Conservation (phyloP, 1,139 yeast genomes). For the Yamadazyma triangularis region DNA sequence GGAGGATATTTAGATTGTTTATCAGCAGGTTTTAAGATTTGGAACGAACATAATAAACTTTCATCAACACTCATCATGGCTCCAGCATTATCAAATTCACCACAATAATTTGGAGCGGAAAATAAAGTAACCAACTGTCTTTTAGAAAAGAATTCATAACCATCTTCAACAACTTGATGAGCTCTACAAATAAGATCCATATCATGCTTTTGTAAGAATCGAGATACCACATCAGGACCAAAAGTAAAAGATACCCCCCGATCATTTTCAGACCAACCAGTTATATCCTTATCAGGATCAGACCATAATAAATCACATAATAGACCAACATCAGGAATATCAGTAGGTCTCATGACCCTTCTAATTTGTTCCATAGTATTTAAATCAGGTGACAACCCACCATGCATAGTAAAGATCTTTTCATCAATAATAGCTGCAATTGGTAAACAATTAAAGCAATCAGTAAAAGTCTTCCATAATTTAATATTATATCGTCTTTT, state of each 20-base stretch:
- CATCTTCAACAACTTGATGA: constrained; percentile 98
- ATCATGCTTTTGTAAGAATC: constrained; percentile 92
- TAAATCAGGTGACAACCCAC: constrained; percentile 95
- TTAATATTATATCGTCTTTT: constrained; percentile 95
- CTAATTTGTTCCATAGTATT: constrained; percentile 97
- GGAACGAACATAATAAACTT: constrained; percentile 92
- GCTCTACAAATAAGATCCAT: constrained; percentile 98
- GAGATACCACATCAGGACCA: constrained; percentile 94
- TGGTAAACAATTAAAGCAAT: constrained; percentile 96
- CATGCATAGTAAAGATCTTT: constrained; percentile 97
- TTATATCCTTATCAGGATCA: constrained; percentile 95
- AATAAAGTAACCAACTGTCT: constrained; percentile 93
- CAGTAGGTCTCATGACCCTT: constrained; percentile 98
- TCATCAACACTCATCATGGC: constrained; percentile 99
- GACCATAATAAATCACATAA: constrained; percentile 96
- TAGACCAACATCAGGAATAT: constrained; percentile 94
- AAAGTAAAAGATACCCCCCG: constrained; percentile 97
- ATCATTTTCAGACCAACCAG: constrained; percentile 98
- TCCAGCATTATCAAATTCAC: constrained; percentile 97
- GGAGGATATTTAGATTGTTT: constrained; percentile 67
- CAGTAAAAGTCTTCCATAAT: constrained; percentile 97
- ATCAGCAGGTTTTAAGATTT: constrained; percentile 95
- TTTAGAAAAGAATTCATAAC: constrained; percentile 93
- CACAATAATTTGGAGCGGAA: constrained; percentile 97
- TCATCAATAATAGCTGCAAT: constrained; percentile 97